phyloP scores from a whole-genome alignment of 257 asterid species.

The Forsythia suspensa region DNA sequence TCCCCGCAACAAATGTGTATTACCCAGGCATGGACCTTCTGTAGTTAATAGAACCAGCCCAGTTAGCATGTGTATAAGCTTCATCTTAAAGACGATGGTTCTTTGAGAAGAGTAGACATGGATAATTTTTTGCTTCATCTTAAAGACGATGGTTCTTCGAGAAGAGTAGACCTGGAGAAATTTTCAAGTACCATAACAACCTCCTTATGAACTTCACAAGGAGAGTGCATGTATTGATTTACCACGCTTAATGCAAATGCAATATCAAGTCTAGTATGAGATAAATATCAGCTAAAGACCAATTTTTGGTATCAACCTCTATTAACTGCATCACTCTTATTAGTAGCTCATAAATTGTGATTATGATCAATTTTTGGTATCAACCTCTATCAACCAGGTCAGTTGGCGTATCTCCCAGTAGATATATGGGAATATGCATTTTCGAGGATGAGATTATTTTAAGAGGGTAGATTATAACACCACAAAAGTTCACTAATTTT shows the following conservation, averaged over 20 bases:
- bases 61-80: background rate
- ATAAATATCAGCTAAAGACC: background rate
- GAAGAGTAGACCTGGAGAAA: background rate
- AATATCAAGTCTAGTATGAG: background rate
- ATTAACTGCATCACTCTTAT: background rate
- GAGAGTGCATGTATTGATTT: background rate
- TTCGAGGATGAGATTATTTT: no score
- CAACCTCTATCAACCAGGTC: no score
- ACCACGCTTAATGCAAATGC: background rate
- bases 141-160: background rate
- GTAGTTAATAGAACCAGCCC: background rate
- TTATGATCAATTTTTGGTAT: no score
- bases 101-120: background rate
- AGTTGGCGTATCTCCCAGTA: background rate
- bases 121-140: background rate
- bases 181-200: background rate
- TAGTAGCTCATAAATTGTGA: background rate
- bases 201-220: background rate
- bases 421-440: no score
- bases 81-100: background rate
- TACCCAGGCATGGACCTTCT: background rate
- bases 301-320: background rate
- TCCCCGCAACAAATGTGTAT: background rate
- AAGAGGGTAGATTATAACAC: no score
- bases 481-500: no score